Percentiles rank a stretch among this genome's conserved stretches.
Evolutionary conservation across 768 basidiomycete species (phyloP).

Genomic region (Clavulina sp.): DNA sequence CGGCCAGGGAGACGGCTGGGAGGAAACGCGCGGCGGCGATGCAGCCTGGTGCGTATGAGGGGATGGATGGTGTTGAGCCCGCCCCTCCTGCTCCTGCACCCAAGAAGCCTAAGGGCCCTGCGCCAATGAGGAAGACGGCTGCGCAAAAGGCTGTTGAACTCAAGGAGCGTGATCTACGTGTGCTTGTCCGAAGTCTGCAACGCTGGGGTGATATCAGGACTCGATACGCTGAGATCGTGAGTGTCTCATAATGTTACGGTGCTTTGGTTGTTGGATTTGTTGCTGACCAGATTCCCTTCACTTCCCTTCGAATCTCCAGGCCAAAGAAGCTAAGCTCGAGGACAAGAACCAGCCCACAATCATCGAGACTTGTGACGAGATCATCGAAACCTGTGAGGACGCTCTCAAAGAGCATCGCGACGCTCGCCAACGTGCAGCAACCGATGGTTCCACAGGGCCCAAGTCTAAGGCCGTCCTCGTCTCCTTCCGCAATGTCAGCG

Average conservation of each 20-base stretch:
- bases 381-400: constrained; percentile 65
- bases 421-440: constrained; percentile 59
- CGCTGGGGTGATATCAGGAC: constrained; percentile 95
- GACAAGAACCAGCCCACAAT: constrained; percentile 92
- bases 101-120: constrained; percentile 58
- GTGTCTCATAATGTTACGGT: constrained; percentile 20
- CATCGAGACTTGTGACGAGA: constrained; percentile 79
- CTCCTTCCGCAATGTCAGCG: constrained; percentile 71
- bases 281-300: neutral
- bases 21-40: constrained; percentile 74
- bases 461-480: constrained; percentile 96
- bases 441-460: constrained; percentile 80
- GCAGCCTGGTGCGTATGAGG: constrained; percentile 52
- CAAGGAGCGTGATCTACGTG: constrained; percentile 93
- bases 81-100: constrained; percentile 30
- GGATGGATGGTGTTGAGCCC: constrained; percentile 79
- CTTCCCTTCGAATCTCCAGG: constrained; percentile 37
- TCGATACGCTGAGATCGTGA: constrained; percentile 85
- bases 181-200: constrained; percentile 84
- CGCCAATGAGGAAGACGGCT: constrained; percentile 69
- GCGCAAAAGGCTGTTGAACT: constrained; percentile 92
- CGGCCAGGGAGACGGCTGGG: neutral
- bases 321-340: constrained; percentile 72
- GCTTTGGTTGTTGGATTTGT: constrained; percentile 1
- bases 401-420: constrained; percentile 75